These are phyloP conservation scores for Venturia oleaginea DNA, from an alignment of 2,329 filamentous ascomycete species.

Conservation along the genomic window DNA sequence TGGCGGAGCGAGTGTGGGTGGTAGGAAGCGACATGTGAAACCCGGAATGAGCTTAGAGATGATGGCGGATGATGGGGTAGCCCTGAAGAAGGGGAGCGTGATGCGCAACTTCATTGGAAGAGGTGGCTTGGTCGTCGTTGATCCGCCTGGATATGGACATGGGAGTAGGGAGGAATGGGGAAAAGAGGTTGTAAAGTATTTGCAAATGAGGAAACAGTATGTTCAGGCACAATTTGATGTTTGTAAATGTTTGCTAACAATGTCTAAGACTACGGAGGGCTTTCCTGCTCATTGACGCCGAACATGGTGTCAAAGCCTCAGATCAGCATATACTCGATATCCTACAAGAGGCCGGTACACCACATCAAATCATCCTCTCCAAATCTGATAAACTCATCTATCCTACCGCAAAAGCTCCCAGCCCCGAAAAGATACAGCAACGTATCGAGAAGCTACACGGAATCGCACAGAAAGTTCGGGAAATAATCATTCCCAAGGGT, in stretches of 20 bases:
- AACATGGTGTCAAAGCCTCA: conserved; percentile 53
- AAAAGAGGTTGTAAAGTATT: conserved; percentile 57
- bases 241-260: conserved; percentile 6
- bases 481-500: conserved; percentile 35
- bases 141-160: conserved; percentile 64
- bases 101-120: conserved; percentile 32
- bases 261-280: conserved; percentile 45
- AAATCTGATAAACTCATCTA: conserved; percentile 53
- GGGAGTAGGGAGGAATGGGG: conserved; percentile 56
- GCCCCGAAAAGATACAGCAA: background rate
- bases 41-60: conserved; percentile 13
- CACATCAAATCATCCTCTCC: conserved; percentile 57
- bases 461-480: conserved; percentile 30
- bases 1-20: conserved; percentile 28
- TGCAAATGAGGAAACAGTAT: conserved; percentile 51
- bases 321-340: conserved; percentile 50
- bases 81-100: conserved; percentile 14
- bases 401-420: conserved; percentile 19
- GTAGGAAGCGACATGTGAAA: conserved; percentile 16
- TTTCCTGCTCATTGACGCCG: conserved; percentile 56
- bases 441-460: conserved; percentile 27
- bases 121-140: conserved; percentile 49
- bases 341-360: conserved; percentile 47
- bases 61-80: conserved; percentile 13
- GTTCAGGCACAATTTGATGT: conserved; percentile 17